Conservation (phyloP, 768 basidiomycete genomes). For the Pleurotus tuoliensis region DNA sequence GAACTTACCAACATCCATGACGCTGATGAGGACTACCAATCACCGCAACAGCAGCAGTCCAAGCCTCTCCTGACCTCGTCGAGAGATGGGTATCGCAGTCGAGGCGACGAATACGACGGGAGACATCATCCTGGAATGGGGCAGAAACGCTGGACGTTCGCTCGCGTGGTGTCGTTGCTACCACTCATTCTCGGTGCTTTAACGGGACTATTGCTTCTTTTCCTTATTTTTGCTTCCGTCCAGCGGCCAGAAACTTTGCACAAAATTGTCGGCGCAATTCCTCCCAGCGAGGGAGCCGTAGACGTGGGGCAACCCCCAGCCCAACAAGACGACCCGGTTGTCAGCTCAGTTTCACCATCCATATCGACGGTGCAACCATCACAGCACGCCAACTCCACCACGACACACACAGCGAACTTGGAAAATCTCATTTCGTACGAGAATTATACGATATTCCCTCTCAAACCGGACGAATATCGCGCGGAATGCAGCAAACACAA, state of each 20-base stretch:
- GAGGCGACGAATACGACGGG: slow-evolving; percentile 34
- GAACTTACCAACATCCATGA: slow-evolving; percentile 38
- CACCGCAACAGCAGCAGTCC: slow-evolving; percentile 36
- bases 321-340: slow-evolving; percentile 3
- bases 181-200: slow-evolving; percentile 45
- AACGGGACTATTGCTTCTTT: slow-evolving; percentile 39
- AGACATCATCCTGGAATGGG: slow-evolving; percentile 13
- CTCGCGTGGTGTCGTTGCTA: slow-evolving; percentile 23
- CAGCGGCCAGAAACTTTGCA: slow-evolving; percentile 44
- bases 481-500: slow-evolving; percentile 51
- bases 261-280: slow-evolving; percentile 34
- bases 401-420: slow-evolving; percentile 12
- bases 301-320: too few relatives aligned
- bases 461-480: slow-evolving; percentile 52
- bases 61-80: slow-evolving; percentile 48
- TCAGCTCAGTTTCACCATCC: slow-evolving; percentile 7
- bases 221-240: slow-evolving; percentile 48
- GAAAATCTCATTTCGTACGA: slow-evolving; percentile 40
- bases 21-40: slow-evolving; percentile 34
- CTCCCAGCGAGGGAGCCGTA: neutral
- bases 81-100: slow-evolving; percentile 36
- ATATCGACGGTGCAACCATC: too few relatives aligned
- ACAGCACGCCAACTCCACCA: slow-evolving; percentile 12
- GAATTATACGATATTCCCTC: slow-evolving; percentile 56
- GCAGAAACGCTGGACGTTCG: slow-evolving; percentile 15